A percentile compares a stretch with the other conserved stretches of the same genome.
phyloP scores from a whole-genome alignment of 331 rosid genomes.

The Quercus lobata region DNA sequence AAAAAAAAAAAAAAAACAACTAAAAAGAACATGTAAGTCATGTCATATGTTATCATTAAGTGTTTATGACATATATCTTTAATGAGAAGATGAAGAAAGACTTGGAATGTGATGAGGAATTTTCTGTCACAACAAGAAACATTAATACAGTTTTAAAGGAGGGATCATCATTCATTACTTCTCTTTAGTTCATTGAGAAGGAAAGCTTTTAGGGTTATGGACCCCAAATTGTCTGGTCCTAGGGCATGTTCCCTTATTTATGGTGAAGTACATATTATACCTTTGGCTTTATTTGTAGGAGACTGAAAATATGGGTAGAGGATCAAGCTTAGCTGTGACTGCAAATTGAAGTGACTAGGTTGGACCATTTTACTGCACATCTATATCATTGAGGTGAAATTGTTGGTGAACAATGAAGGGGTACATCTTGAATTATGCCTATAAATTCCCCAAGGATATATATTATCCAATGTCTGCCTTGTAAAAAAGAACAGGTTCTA shows the following conservation, averaged over 20 bases:
- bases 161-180: background rate
- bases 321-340: background rate
- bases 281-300: background rate
- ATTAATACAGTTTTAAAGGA: background rate
- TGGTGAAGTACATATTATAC: background rate
- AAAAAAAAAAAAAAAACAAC: too few species aligned
- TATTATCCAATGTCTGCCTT: too few species aligned
- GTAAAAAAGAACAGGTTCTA: too few species aligned
- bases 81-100: background rate
- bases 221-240: background rate
- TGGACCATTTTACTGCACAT: background rate
- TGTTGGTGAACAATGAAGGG: too few species aligned
- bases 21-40: constrained; percentile 1
- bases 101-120: background rate
- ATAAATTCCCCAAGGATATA: too few species aligned
- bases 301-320: background rate
- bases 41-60: background rate
- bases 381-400: too few species aligned
- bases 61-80: background rate
- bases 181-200: background rate
- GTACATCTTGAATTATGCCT: too few species aligned
- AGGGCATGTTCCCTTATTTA: background rate
- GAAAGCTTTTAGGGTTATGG: background rate
- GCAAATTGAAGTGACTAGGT: background rate
- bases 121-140: background rate